phyloP scores from a whole-genome alignment of 805 yeast genomes.

The Kuraishia hungarica region DNA sequence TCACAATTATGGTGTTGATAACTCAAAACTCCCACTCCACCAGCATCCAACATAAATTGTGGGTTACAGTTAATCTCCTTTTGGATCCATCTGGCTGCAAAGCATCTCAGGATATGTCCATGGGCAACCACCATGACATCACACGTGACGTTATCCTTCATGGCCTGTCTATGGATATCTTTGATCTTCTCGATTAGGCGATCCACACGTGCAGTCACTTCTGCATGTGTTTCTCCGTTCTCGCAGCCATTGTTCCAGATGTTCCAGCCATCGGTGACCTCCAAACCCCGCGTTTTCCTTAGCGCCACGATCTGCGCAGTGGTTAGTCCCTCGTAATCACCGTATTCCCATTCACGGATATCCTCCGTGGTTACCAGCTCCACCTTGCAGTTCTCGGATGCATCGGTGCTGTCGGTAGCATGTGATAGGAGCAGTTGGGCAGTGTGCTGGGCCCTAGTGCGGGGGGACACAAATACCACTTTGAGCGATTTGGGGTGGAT shows the following conservation, averaged over 20 bases:
- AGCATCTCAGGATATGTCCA: conserved; percentile 86
- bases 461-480: conserved; percentile 70
- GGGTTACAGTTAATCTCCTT: conserved; percentile 57
- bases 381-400: conserved; percentile 31
- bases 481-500: conserved; percentile 58
- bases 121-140: conserved; percentile 85
- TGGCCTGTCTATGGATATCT: conserved; percentile 45
- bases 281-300: conserved; percentile 54
- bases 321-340: conserved; percentile 83
- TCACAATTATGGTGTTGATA: conserved; percentile 78
- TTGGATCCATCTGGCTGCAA: conserved; percentile 83
- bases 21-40: conserved; percentile 88
- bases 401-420: conserved; percentile 21
- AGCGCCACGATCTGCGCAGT: conserved; percentile 58
- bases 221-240: conserved; percentile 65
- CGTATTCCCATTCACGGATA: conserved; percentile 92
- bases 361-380: conserved; percentile 51
- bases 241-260: conserved; percentile 95
- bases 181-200: conserved; percentile 57
- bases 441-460: conserved; percentile 72
- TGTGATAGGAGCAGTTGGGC: conserved; percentile 51
- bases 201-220: conserved; percentile 70
- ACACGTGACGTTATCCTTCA: conserved; percentile 42
- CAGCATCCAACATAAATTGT: conserved; percentile 81
- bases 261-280: conserved; percentile 43